Base-by-base conservation (phyloP, 2,329 filamentous ascomycete genomes). In the Arthrocladium fulminans region DNA sequence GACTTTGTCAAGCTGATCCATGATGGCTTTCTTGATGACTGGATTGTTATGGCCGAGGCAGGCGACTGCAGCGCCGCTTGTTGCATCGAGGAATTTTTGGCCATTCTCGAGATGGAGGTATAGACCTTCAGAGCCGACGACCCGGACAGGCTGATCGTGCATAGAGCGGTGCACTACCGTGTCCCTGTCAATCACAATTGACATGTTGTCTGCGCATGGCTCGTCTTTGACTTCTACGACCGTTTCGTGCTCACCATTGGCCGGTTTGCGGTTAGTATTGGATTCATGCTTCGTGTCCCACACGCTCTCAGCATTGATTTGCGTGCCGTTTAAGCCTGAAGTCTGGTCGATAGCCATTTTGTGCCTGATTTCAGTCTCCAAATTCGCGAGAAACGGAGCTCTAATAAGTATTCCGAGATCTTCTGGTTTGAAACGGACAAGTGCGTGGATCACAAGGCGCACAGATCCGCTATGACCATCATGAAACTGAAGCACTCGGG, bases 1-100 rank as follows among this genome's bases (percentile, higher is more conserved):
- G 0, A 83, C 66, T 38, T 76, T 65, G 41, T 74, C 69, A 54
- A 84, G 68, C 56, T 88, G 83, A 12, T 71, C 59, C 2, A 69
- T 63, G 37, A 87, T 73, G 0, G 81, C 83, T 2, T 74, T 66
- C 13, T 71, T 70, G 10, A 89, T 77, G 37, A 80, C 69, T 35
- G 71, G 59, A 50, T 83, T 73, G 23, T 77, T 79, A 57, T 87
- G 81, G 2, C 86, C 86, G 8, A 90, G 67, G 59, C 81, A 83
- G 8, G 80, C 73, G 2, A 88, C 84, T 84, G 55, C 55, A 3
- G 2, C 86, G 83, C 86, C 86, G 23, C 82, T 77, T 17, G 81
- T 84, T 1, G 79, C 82, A 62, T 92, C 86, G 12, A 88, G 74
- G 37, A 92, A 75, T 27, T 67, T 69, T 20, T 74, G 72, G 1